Conservation (phyloP, 208 protist genomes). For the Wallacemonas sp. region DNA sequence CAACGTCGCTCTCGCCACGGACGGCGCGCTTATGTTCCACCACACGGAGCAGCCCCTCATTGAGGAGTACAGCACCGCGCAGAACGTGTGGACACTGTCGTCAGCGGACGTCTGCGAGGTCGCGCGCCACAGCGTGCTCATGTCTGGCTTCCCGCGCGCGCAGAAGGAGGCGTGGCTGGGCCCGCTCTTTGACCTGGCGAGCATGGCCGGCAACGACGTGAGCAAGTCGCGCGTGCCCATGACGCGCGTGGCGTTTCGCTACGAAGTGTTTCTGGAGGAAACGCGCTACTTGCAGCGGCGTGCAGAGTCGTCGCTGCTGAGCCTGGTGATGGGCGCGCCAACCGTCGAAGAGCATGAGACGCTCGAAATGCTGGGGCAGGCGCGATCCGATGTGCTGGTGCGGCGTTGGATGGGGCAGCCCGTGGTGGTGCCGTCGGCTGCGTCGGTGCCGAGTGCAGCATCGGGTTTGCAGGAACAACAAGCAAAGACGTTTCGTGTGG, state of each 20-base stretch:
- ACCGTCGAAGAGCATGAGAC: conserved; percentile 56
- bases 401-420: conserved; percentile 9
- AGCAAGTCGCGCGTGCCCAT: conserved; percentile 93
- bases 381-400: conserved; percentile 9
- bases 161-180: conserved; percentile 77
- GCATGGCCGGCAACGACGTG: conserved; percentile 87
- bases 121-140: conserved; percentile 73
- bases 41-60: conserved; percentile 93
- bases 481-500: background rate
- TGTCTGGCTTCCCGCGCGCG: conserved; percentile 70
- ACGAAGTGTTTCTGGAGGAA: conserved; percentile 93
- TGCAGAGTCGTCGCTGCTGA: conserved; percentile 39
- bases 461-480: no score
- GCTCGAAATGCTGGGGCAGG: conserved; percentile 42
- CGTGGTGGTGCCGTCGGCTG: background rate
- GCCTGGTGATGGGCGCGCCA: conserved; percentile 37
- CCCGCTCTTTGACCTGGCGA: conserved; percentile 56
- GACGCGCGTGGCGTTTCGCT: conserved; percentile 93
- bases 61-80: conserved; percentile 90
- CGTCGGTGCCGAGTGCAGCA: background rate
- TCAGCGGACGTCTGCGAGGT: conserved; percentile 85
- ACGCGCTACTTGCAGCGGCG: conserved; percentile 59
- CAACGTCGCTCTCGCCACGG: conserved; percentile 97
- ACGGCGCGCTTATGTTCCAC: conserved; percentile 95
- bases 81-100: conserved; percentile 84